A percentile compares a stretch with the other conserved stretches of the same genome.
Conservation (phyloP, 768 basidiomycete species). For the Tulasnella sp. region DNA sequence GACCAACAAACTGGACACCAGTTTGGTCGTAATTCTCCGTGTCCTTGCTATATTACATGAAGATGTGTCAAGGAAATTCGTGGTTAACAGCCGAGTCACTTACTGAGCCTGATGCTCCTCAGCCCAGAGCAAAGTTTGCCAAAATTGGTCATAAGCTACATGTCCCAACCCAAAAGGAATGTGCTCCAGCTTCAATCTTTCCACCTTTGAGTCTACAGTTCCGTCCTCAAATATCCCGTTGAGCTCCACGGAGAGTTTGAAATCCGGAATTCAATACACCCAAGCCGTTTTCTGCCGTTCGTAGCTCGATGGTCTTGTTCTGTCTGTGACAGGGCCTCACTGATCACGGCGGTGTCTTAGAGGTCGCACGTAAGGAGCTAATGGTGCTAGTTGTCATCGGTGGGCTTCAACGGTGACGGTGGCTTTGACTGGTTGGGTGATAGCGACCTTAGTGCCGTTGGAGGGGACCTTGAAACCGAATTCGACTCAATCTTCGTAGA, state of each 20-base stretch:
- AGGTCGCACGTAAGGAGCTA: conserved; percentile 43
- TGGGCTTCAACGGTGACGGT: conserved; percentile 37
- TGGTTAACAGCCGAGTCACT: background rate
- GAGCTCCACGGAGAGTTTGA: conserved; percentile 38
- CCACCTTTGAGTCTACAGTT: background rate
- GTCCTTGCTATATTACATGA: background rate
- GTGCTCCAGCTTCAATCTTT: background rate
- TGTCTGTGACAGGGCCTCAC: conserved; percentile 39
- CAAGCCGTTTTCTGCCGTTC: conserved; percentile 36
- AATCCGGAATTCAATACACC: conserved; percentile 43
- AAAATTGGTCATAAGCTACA: conserved; percentile 45
- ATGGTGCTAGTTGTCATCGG: conserved; percentile 48
- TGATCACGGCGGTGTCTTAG: background rate
- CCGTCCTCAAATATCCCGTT: background rate
- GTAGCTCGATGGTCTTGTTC: conserved; percentile 41
- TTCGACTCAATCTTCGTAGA: conserved; percentile 26
- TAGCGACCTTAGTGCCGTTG: background rate
- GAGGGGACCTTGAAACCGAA: conserved; percentile 7
- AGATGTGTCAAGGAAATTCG: background rate
- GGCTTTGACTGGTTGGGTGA: conserved; percentile 13
- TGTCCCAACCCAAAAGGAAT: background rate
- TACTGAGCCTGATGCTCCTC: conserved; percentile 36
- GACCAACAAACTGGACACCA: background rate
- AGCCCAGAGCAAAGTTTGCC: conserved; percentile 45
- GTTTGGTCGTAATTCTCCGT: background rate